Percentiles rank a stretch among this genome's conserved stretches.
Evolutionary conservation across 2,329 filamentous ascomycete species (phyloP).

Genomic region (Colletotrichum gloeosporioides): DNA sequence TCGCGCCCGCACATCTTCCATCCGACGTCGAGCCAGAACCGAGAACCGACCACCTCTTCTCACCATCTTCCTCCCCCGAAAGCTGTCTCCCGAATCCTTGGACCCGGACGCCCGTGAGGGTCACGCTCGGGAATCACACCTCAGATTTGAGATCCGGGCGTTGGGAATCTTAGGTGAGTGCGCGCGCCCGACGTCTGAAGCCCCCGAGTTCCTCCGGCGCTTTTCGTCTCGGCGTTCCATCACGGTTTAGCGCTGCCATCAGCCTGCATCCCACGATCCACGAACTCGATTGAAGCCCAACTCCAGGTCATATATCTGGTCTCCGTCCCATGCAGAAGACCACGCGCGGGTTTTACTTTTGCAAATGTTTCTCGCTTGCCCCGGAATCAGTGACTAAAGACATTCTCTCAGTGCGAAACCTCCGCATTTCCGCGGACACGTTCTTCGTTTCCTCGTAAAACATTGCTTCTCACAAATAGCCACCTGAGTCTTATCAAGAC

Average conservation of each 20-base stretch:
- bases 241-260: neutral
- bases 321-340: neutral
- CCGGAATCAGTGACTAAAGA: neutral
- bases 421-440: neutral
- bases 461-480: neutral
- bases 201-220: neutral
- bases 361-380: neutral
- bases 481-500: too few species aligned
- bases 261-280: neutral
- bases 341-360: neutral
- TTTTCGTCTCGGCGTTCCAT: conserved; percentile 2
- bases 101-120: neutral
- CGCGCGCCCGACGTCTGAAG: neutral
- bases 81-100: neutral
- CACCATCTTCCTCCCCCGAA: neutral
- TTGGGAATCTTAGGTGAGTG: neutral
- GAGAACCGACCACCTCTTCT: neutral
- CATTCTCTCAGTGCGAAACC: neutral
- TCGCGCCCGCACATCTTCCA: neutral
- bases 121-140: neutral
- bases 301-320: neutral
- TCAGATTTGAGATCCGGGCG: neutral
- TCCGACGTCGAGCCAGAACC: neutral
- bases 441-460: neutral
- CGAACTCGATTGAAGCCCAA: neutral